Percentiles rank a stretch among this genome's conserved stretches.
Conservation (phyloP, 1,284 basidiomycete species). For the Vanrija pseudolonga region DNA sequence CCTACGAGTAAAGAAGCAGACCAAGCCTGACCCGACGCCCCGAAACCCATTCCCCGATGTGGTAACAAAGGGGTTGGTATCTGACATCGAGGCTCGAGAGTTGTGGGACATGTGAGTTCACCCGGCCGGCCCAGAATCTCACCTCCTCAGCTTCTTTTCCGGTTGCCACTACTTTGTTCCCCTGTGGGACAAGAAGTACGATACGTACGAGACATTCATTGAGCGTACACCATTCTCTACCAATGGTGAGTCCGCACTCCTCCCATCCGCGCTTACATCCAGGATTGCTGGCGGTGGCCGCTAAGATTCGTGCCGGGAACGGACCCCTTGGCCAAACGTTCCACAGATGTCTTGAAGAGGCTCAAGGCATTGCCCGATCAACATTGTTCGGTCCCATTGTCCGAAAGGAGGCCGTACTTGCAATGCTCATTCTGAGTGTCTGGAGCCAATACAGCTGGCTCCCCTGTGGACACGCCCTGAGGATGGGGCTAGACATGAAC, state of each 20-base stretch:
- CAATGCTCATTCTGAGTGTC: conserved; percentile 83
- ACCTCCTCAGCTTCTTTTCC: conserved; percentile 72
- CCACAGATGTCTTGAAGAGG: conserved; percentile 86
- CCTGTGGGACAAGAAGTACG: conserved; percentile 81
- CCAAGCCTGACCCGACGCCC: conserved; percentile 78
- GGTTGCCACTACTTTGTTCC: conserved; percentile 94
- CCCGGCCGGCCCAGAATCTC: conserved; percentile 2
- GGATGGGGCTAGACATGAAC: conserved; percentile 90
- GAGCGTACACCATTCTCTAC: conserved; percentile 85
- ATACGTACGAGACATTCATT: conserved; percentile 82
- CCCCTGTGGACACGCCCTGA: conserved; percentile 78
- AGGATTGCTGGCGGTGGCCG: conserved; percentile 76
- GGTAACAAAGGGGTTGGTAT: conserved; percentile 60
- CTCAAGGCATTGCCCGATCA: conserved; percentile 86
- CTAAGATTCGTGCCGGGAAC: conserved; percentile 84
- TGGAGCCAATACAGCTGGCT: conserved; percentile 95
- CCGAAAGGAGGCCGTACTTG: conserved; percentile 90
- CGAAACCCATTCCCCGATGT: conserved; percentile 56
- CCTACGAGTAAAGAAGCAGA: conserved; percentile 74
- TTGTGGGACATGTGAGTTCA: conserved; percentile 77
- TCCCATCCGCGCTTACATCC: background rate
- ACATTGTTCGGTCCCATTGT: conserved; percentile 88
- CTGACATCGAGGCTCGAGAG: conserved; percentile 74
- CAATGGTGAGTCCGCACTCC: conserved; percentile 30
- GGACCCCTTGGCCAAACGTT: conserved; percentile 77